Percentiles rank a stretch among this genome's conserved stretches.
Evolutionary conservation across 1,284 basidiomycete species (phyloP).

Genomic region (Sphagnurus paluster): DNA sequence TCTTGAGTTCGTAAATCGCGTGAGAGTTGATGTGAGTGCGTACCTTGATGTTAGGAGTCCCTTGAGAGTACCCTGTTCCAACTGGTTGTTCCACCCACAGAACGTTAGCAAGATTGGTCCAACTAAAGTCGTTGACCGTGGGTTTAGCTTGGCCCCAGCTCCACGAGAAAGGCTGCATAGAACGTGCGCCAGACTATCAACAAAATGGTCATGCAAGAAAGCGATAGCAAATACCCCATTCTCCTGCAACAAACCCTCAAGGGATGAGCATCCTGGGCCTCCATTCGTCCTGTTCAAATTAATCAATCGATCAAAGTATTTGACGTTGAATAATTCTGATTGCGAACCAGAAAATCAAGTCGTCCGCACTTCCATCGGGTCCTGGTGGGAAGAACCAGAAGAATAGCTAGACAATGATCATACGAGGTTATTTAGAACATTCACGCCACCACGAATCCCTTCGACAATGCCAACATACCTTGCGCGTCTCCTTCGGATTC

Average conservation of each 20-base stretch:
- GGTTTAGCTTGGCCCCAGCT: constrained; percentile 56
- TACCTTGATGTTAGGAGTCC: constrained; percentile 61
- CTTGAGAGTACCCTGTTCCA: constrained; percentile 75
- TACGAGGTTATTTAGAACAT: too few species aligned
- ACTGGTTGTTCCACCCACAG: constrained; percentile 81
- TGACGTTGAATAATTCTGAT: constrained; percentile 32
- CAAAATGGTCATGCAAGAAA: not conserved
- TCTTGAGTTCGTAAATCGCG: too few species aligned
- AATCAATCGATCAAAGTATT: too few species aligned
- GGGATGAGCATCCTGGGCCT: constrained; percentile 63
- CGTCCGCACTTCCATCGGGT: constrained; percentile 48
- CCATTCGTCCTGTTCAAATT: constrained; percentile 27
- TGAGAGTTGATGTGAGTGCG: too few species aligned
- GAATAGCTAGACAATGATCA: too few species aligned
- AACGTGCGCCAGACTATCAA: not conserved
- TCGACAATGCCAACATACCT: constrained; percentile 83
- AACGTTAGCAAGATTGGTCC: constrained; percentile 73
- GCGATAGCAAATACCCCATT: constrained; percentile 54
- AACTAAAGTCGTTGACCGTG: constrained; percentile 36
- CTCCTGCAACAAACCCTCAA: constrained; percentile 77
- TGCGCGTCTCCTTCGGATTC: constrained; percentile 55
- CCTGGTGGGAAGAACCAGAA: too few species aligned
- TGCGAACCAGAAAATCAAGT: constrained; percentile 56
- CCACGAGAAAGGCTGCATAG: constrained; percentile 39
- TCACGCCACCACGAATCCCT: too few species aligned